Evolutionary conservation across 768 basidiomycete species (phyloP).

Genomic region (Tephrocybe sp.): DNA sequence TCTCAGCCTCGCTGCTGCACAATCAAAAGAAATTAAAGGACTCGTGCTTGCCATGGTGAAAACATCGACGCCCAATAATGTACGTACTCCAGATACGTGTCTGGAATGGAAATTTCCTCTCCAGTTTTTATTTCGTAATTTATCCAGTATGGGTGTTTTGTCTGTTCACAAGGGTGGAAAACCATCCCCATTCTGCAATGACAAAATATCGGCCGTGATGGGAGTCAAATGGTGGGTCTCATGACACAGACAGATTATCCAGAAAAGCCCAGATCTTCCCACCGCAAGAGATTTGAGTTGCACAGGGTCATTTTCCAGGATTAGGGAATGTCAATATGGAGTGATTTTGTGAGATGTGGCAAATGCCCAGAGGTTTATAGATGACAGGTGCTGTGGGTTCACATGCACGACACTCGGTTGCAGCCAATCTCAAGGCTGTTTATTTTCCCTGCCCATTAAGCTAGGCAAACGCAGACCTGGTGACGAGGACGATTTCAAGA

Average conservation of each 20-base stretch:
- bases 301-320: slow-evolving; percentile 9
- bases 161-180: not conserved
- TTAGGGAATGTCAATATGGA: slow-evolving; percentile 6
- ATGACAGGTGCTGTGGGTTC: slow-evolving; percentile 6
- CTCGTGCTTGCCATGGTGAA: no score
- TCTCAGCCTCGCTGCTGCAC: no score
- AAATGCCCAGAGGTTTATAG: slow-evolving; percentile 15
- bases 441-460: no score
- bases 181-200: slow-evolving; percentile 4
- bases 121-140: slow-evolving; percentile 1
- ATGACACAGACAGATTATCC: slow-evolving; percentile 1
- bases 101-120: no score
- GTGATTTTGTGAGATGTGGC: slow-evolving; percentile 12
- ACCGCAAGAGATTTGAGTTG: slow-evolving; percentile 8
- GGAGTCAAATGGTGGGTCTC: not conserved
- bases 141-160: not conserved
- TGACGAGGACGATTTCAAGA: slow-evolving; percentile 4
- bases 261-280: slow-evolving; percentile 17
- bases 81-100: no score
- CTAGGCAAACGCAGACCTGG: no score
- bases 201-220: slow-evolving; percentile 10
- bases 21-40: no score
- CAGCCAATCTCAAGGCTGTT: no score
- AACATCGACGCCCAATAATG: no score
- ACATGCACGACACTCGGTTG: no score